Conservation (phyloP, 2,329 filamentous ascomycete genomes). For the Fusarium palustre region DNA sequence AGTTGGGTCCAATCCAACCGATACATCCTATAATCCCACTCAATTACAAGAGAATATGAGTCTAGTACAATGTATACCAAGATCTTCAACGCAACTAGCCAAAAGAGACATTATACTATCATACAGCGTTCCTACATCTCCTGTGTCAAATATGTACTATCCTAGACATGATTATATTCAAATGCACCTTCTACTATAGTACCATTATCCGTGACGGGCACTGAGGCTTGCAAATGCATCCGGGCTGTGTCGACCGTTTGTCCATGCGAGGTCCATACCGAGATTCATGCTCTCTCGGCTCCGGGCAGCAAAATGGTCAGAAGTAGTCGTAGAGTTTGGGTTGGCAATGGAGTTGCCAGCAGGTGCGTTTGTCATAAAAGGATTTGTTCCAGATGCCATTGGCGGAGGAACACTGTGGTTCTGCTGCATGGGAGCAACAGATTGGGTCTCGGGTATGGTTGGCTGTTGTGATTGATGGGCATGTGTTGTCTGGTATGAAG, state of each 20-base stretch:
- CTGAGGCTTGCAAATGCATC: conserved; percentile 84
- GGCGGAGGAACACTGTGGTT: conserved; percentile 51
- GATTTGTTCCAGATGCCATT: conserved; percentile 65
- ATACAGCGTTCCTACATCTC: conserved; percentile 41
- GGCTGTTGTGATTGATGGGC: conserved; percentile 39
- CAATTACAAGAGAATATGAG: not conserved
- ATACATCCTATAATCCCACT: not conserved
- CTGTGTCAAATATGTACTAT: conserved; percentile 40
- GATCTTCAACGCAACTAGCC: conserved; percentile 19
- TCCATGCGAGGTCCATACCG: conserved; percentile 73
- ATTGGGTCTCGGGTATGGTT: conserved; percentile 49
- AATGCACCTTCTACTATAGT: conserved; percentile 33
- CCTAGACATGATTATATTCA: conserved; percentile 35
- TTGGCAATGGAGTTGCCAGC: conserved; percentile 41
- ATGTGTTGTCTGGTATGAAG: conserved; percentile 16
- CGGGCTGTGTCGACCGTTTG: conserved; percentile 79
- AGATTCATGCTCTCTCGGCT: conserved; percentile 79
- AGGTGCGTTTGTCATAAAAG: conserved; percentile 60
- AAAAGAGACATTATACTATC: conserved; percentile 47
- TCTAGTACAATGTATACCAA: not conserved
- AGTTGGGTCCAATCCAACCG: not conserved
- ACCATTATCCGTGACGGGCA: conserved; percentile 63
- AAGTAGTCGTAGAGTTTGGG: conserved; percentile 38
- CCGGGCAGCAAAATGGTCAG: conserved; percentile 59
- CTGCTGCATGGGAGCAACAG: conserved; percentile 42